Evolutionary conservation across 495 filamentous ascomycete species (phyloP).

Genomic region (Penicillium paxilli): DNA sequence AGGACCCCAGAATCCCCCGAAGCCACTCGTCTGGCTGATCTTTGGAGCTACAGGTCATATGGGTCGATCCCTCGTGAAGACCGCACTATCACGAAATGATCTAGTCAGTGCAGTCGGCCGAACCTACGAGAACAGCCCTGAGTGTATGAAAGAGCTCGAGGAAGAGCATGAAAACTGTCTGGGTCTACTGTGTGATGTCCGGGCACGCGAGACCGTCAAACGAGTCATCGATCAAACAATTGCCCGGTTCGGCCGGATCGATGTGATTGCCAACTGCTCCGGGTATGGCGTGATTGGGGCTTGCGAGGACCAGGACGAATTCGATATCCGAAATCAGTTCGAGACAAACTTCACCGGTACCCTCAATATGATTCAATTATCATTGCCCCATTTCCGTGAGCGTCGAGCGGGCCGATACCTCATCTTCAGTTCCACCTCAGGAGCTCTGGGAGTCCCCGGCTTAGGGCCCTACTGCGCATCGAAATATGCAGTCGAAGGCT

Average conservation of each 20-base stretch:
- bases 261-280: conserved; percentile 88
- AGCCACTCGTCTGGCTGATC: conserved; percentile 81
- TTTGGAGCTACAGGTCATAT: conserved; percentile 97
- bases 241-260: conserved; percentile 74
- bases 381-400: conserved; percentile 82
- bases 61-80: conserved; percentile 84
- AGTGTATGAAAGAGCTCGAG: conserved; percentile 61
- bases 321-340: conserved; percentile 93
- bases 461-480: conserved; percentile 93
- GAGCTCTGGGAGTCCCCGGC: conserved; percentile 86
- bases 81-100: conserved; percentile 76
- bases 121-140: conserved; percentile 73
- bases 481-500: conserved; percentile 92
- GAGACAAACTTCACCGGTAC: conserved; percentile 96
- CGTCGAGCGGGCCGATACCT: conserved; percentile 76
- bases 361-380: conserved; percentile 88
- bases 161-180: conserved; percentile 62
- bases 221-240: conserved; percentile 68
- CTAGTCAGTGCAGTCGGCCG: conserved; percentile 87
- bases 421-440: conserved; percentile 89
- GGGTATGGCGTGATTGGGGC: conserved; percentile 93
- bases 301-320: conserved; percentile 95
- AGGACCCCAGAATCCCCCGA: conserved; percentile 65
- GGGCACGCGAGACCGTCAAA: conserved; percentile 74
- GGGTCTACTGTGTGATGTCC: conserved; percentile 85